A percentile compares a stretch with the other conserved stretches of the same genome.
phyloP scores from a whole-genome alignment of 2,329 filamentous ascomycete genomes.

The Graphiopsis chlorocephala region DNA sequence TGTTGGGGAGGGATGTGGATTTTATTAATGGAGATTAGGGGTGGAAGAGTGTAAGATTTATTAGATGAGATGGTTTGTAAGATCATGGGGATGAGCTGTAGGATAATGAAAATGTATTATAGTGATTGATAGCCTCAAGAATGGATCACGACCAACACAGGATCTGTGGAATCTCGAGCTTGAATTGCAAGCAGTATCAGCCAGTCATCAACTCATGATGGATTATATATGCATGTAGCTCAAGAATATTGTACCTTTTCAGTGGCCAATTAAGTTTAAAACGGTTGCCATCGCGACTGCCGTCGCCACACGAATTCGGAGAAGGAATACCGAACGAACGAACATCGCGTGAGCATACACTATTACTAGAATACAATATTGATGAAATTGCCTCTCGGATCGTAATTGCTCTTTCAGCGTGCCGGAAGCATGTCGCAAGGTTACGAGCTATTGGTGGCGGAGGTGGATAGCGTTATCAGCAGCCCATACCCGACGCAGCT shows the following conservation, averaged over 20 bases:
- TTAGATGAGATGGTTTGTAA: not conserved
- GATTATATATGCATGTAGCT: not conserved
- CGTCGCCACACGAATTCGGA: not conserved
- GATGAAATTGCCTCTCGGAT: not conserved
- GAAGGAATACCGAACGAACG: not conserved
- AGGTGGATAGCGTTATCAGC: slow-evolving; percentile 30
- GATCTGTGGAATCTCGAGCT: no score
- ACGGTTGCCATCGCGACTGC: not conserved
- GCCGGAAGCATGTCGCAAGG: slow-evolving; percentile 9
- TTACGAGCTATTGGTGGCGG: slow-evolving; percentile 20
- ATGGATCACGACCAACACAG: not conserved
- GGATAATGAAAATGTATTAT: not conserved
- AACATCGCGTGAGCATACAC: not conserved
- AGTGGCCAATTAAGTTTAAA: not conserved
- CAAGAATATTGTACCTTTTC: not conserved
- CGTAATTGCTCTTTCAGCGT: not conserved
- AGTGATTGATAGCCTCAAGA: not conserved
- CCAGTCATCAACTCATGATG: not conserved
- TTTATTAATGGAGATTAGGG: not conserved
- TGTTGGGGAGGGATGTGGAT: slow-evolving; percentile 7
- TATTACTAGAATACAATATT: not conserved
- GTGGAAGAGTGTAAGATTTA: not conserved
- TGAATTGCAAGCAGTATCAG: not conserved
- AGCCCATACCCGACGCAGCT: slow-evolving; percentile 36
- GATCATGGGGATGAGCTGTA: not conserved